Conservation (phyloP, 2,329 filamentous ascomycete genomes). For the Sclerotinia minor region DNA sequence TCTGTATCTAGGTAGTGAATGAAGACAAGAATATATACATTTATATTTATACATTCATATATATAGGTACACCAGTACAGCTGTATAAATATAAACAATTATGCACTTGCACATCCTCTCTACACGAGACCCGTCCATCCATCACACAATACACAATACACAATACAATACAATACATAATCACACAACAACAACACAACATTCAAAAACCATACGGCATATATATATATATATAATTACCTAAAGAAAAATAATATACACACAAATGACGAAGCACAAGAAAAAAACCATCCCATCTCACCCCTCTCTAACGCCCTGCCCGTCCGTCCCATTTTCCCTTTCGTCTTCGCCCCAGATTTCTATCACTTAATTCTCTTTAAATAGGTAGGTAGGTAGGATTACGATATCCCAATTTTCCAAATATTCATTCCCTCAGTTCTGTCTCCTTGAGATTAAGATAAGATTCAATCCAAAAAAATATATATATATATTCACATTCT, state of each 20-base stretch:
- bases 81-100: too few relatives aligned
- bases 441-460: background rate
- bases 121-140: background rate
- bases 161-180: background rate
- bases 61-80: too few relatives aligned
- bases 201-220: background rate
- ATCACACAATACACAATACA: background rate
- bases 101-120: too few relatives aligned
- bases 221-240: conserved; percentile 14
- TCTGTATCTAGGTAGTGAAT: too few relatives aligned
- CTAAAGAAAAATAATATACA: conserved; percentile 13
- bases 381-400: background rate
- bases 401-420: background rate
- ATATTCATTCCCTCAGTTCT: background rate
- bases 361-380: background rate
- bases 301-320: conserved; percentile 2
- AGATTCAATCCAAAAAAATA: background rate
- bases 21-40: too few relatives aligned
- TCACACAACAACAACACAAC: background rate
- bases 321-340: background rate
- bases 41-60: too few relatives aligned
- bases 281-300: background rate
- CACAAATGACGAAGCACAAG: background rate
- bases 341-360: background rate
- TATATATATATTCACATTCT: background rate